Conservation (phyloP, 768 basidiomycete species). For the Psilocybe subaeruginosa region DNA sequence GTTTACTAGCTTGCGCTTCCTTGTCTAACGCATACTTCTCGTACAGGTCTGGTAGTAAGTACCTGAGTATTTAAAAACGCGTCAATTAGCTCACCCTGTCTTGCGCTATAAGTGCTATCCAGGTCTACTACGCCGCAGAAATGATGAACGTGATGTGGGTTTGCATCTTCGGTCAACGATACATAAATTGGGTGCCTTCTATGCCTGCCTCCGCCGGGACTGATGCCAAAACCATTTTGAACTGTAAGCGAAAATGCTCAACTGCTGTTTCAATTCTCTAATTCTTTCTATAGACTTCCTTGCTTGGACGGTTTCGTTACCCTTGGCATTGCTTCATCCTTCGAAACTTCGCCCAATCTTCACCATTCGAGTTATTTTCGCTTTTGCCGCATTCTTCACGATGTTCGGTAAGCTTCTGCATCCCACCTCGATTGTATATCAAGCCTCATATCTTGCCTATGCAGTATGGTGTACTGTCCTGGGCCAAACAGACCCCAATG, state of each 20-base stretch:
- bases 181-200: slow-evolving; percentile 12
- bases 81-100: too few relatives aligned
- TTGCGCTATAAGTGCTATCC: slow-evolving; percentile 7
- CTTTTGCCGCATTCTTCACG: slow-evolving; percentile 8
- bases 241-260: slow-evolving; percentile 4
- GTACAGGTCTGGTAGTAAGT: slow-evolving; percentile 19
- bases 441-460: not conserved
- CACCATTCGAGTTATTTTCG: slow-evolving; percentile 11
- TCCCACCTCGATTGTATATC: not conserved
- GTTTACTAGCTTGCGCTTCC: not conserved
- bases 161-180: slow-evolving; percentile 12
- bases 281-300: slow-evolving; percentile 11
- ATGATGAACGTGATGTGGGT: slow-evolving; percentile 17
- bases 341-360: slow-evolving; percentile 16
- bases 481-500: slow-evolving; percentile 15
- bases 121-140: slow-evolving; percentile 16
- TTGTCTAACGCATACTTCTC: not conserved
- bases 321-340: slow-evolving; percentile 12
- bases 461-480: slow-evolving; percentile 18
- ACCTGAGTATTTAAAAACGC: too few relatives aligned
- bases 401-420: slow-evolving; percentile 12
- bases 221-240: slow-evolving; percentile 19
- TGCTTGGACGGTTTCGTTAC: slow-evolving; percentile 14
- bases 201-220: slow-evolving; percentile 17
- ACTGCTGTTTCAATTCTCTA: not conserved